Percentiles rank a stretch among this genome's conserved stretches.
Evolutionary conservation across 2,329 filamentous ascomycete species (phyloP).

Genomic region (Macroventuria anomochaeta): DNA sequence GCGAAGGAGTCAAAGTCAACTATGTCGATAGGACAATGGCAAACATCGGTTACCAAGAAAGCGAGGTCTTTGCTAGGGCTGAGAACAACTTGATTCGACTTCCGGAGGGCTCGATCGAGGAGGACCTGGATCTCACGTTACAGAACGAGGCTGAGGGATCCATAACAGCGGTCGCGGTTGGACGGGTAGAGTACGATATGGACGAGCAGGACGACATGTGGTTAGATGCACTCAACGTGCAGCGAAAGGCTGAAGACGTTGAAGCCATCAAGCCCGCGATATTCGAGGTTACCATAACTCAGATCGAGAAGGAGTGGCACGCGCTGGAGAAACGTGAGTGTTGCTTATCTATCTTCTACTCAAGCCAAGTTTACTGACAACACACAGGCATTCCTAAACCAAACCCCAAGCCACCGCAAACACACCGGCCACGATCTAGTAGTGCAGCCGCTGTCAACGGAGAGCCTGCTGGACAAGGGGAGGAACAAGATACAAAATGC

Average conservation of each 20-base stretch:
- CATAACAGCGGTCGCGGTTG: conserved; percentile 61
- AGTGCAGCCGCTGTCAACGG: conserved; percentile 95
- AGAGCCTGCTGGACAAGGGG: conserved; percentile 78
- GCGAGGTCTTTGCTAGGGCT: conserved; percentile 82
- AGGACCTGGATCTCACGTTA: conserved; percentile 65
- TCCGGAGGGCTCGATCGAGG: conserved; percentile 67
- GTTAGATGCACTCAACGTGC: conserved; percentile 82
- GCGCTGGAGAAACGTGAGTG: conserved; percentile 80
- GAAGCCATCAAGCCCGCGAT: conserved; percentile 89
- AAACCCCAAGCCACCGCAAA: conserved; percentile 94
- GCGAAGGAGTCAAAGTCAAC: conserved; percentile 81
- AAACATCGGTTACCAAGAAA: conserved; percentile 94
- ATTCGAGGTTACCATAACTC: conserved; percentile 97
- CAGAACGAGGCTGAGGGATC: conserved; percentile 67
- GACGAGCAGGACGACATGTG: conserved; percentile 98
- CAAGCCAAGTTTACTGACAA: conserved; percentile 14
- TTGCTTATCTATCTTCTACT: not conserved
- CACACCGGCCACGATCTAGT: conserved; percentile 88
- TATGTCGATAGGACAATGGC: conserved; percentile 98
- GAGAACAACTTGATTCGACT: conserved; percentile 72
- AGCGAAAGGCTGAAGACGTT: conserved; percentile 74
- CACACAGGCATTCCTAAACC: conserved; percentile 79
- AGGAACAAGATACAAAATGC: conserved; percentile 97
- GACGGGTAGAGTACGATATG: conserved; percentile 98
- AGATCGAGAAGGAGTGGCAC: conserved; percentile 99